Percentiles rank a stretch among this genome's conserved stretches.
phyloP scores from a whole-genome alignment of 371 early-diverging fungal species.

The Mucor irregularis region DNA sequence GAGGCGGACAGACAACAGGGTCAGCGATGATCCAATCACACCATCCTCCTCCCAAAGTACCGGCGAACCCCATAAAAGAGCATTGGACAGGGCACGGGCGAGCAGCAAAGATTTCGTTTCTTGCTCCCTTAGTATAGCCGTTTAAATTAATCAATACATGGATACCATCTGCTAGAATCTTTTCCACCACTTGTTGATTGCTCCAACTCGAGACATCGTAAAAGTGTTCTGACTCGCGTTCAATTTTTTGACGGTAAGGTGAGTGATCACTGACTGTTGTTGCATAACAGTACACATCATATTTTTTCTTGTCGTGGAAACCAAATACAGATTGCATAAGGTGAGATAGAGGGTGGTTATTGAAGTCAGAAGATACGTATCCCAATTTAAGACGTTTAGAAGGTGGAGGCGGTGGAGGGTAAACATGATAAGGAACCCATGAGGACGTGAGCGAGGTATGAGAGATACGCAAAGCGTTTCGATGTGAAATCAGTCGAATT shows the following conservation, averaged over 20 bases:
- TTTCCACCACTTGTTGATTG: constrained; percentile 77
- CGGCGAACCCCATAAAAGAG: constrained; percentile 93
- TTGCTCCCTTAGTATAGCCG: constrained; percentile 93
- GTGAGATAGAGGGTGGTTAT: constrained; percentile 90
- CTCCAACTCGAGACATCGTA: constrained; percentile 77
- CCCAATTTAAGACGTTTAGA: constrained; percentile 70
- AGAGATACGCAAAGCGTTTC: constrained; percentile 82
- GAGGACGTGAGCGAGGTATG: constrained; percentile 65
- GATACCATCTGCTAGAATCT: constrained; percentile 73
- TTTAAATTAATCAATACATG: constrained; percentile 90
- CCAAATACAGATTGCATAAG: constrained; percentile 95
- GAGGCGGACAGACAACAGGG: constrained; percentile 86
- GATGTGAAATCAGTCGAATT: constrained; percentile 84
- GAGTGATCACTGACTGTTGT: constrained; percentile 80
- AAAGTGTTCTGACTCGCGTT: constrained; percentile 76
- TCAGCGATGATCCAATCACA: constrained; percentile 92
- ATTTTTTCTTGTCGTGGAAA: constrained; percentile 74
- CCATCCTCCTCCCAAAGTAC: constrained; percentile 89
- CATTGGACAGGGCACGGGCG: constrained; percentile 88
- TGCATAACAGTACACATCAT: constrained; percentile 81
- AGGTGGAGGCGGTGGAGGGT: constrained; percentile 79
- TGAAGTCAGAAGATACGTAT: constrained; percentile 91
- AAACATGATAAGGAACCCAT: constrained; percentile 72
- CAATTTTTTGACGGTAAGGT: constrained; percentile 82
- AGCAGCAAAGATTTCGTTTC: constrained; percentile 93